Base-by-base conservation (phyloP, 2,329 filamentous ascomycete genomes). In the Phoma sp. region DNA sequence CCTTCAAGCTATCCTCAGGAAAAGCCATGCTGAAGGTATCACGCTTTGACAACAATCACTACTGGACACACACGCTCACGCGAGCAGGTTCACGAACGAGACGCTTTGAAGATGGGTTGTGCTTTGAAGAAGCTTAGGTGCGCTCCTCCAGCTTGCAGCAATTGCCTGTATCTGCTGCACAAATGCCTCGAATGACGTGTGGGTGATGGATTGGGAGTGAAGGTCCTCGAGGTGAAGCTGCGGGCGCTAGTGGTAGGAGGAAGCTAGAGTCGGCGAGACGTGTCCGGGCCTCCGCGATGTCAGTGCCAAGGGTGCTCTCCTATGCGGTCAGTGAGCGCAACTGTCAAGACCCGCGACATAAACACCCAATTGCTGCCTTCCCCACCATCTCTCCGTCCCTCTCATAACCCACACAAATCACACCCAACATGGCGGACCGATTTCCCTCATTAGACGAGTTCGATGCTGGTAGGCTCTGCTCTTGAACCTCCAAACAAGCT, bases 1-100 rank as follows among this genome's bases (percentile, higher is more conserved):
- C 91, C 74, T 93, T 86, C 51, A 99, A 92, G 41, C 92, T 90
- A 79, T 99, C 95, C 77, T 98, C 93, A 63, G 89, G 95, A 79
- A 96, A 98, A 40, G 95, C 88, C 93, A 99, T 97, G 57, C 27
- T 57, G 49, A 46, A 33, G 29, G 59, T 58, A 64, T 70, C 67
- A 69, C 64, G 58, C 58, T 58, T 55, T 38, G 59, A 49, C 39
- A 56, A 53, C 46, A 41, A 49, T 52, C 53, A 53, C 58, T 54
- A 60, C 39, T 56, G 58, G 52, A 58, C 52, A 52, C 52, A 53
- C 55, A 35, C 39, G 58, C 58, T 58, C 61, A 68, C 65, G 59
- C 60, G 65, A 67, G 56, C 54, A 59, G 43, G 45, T 55, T 59
- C 49, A 52, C 58, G 48, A 46, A 47, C 14, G 37, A 27, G 40